These are phyloP conservation scores for Apostasia ramifera DNA, from an alignment of 106 monocot genomes.

Conservation along the genomic window DNA sequence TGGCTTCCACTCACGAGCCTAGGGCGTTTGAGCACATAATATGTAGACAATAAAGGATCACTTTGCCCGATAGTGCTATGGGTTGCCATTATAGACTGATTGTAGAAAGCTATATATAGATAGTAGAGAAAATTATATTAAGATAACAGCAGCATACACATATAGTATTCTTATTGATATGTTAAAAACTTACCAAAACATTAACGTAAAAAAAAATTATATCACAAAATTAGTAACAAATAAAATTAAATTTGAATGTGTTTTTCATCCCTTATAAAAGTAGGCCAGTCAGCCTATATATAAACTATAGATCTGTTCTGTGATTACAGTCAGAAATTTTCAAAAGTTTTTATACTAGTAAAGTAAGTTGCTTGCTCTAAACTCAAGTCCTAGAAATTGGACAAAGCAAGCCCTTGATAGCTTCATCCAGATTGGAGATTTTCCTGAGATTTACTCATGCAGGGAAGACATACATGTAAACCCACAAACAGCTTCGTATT, in stretches of 20 bases:
- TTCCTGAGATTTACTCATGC: too few species aligned
- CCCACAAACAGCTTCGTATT: too few species aligned
- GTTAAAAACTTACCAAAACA: slow-evolving; percentile 3
- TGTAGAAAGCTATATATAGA: slow-evolving; percentile 91
- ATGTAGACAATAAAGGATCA: slow-evolving; percentile 81
- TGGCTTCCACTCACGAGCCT: slow-evolving; percentile 67
- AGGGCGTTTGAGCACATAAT: slow-evolving; percentile 84
- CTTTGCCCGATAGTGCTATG: slow-evolving; percentile 72
- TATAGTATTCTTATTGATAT: slow-evolving; percentile 7
- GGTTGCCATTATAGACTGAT: slow-evolving; percentile 62
- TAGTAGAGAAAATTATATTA: slow-evolving; percentile 68
- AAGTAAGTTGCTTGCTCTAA: too few species aligned
- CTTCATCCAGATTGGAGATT: too few species aligned
- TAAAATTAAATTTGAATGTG: not conserved
- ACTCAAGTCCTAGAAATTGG: too few species aligned
- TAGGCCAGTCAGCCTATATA: not conserved
- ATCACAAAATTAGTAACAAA: not conserved
- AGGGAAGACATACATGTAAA: too few species aligned
- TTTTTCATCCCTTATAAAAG: not conserved
- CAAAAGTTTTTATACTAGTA: not conserved
- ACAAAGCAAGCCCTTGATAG: too few species aligned
- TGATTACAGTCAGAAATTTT: not conserved
- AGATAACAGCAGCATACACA: slow-evolving; percentile 27
- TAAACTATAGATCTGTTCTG: not conserved
- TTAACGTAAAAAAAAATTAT: not conserved